These are phyloP conservation scores for Exophiala bonariae DNA, from an alignment of 2,329 filamentous ascomycete genomes.

Conservation along the genomic window DNA sequence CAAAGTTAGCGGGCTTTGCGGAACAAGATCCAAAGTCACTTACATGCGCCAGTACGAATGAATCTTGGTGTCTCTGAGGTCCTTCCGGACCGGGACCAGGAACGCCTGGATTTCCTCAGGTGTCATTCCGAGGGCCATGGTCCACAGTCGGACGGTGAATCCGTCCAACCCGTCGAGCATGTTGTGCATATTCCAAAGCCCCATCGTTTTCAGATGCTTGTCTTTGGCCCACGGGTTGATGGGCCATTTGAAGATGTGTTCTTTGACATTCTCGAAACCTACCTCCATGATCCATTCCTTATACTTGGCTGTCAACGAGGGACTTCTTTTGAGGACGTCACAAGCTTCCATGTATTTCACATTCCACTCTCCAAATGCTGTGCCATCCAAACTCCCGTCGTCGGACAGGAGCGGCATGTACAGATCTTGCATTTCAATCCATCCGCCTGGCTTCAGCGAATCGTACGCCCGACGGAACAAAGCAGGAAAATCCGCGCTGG, in stretches of 20 bases:
- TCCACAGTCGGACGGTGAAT: slow-evolving; percentile 27
- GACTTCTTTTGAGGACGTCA: slow-evolving; percentile 25
- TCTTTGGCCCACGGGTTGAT: slow-evolving; percentile 31
- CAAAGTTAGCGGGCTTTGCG: background rate
- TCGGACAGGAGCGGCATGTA: slow-evolving; percentile 30
- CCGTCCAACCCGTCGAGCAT: slow-evolving; percentile 26
- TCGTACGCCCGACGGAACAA: slow-evolving; percentile 1
- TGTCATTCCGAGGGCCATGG: slow-evolving; percentile 27
- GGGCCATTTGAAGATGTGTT: slow-evolving; percentile 28
- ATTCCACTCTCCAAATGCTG: slow-evolving; percentile 33
- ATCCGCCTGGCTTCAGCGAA: slow-evolving; percentile 42
- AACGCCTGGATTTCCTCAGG: slow-evolving; percentile 24
- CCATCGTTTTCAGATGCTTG: slow-evolving; percentile 26
- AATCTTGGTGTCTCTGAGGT: slow-evolving; percentile 2
- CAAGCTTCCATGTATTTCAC: slow-evolving; percentile 29
- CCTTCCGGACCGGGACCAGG: slow-evolving; percentile 21
- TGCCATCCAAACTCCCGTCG: slow-evolving; percentile 39
- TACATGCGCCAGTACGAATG: slow-evolving; percentile 18
- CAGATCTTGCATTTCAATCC: slow-evolving; percentile 40
- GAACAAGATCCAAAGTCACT: slow-evolving; percentile 1
- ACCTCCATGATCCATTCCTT: slow-evolving; percentile 24
- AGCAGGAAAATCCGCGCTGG: background rate
- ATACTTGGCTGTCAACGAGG: slow-evolving; percentile 7
- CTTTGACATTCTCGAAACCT: slow-evolving; percentile 27
- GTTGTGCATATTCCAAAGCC: slow-evolving; percentile 18